Base-by-base conservation (phyloP, 1,284 basidiomycete species). In the Pseudozyma sp. region DNA sequence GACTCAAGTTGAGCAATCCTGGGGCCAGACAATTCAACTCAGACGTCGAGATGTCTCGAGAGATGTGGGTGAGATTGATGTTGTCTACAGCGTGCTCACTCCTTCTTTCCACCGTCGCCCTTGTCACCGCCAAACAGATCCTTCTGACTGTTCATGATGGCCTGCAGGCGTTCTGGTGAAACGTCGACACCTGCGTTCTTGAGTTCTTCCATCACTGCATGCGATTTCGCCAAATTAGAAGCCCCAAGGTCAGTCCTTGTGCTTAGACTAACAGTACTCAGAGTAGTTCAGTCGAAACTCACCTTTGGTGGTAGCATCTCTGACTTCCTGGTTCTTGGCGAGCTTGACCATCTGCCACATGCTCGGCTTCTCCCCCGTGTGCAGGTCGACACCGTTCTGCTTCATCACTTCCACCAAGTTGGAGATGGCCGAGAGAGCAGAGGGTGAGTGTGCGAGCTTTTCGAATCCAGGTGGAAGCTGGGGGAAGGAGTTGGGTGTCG, bases 131-230 rank as follows among this genome's bases (percentile, higher is more conserved):
- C 60, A 24, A 68, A 68, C 13, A 75, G 8, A 33, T 50, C 52
- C 31, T 56, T 50, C 24, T 54, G 54, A 43, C 54, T 53, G 53
- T 75, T 76, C 75, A 78, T 80, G 54, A 80, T 59, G 10, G 54
- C 54, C 57, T 81, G 72, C 46, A 81, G 49, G 11, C 70, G 55
- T 33, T 79, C 77, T 14, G 79, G 79, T 42, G 75, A 74, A 6
- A 81, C 67, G n/a, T 81, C 77, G 7, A 81, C 50, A 29, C 79
- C 79, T 13, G 73, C 77, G 33, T 81, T 75, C 29, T 71, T 68
- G 43, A 81, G 68, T 53, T 79, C 79, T n/a, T 75, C 61, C 58
- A 79, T 74, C n/a, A 78, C 79, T 81, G 49, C 35, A 11, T 17
- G 5, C n/a, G n/a, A 10, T 4, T 17, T 13, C 13, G 13, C 9